Evolutionary conservation across 1,139 yeast species (phyloP), one percentile per base, ranked within the genome.

Genomic region (Saccharomyces pastorianus): DNA sequence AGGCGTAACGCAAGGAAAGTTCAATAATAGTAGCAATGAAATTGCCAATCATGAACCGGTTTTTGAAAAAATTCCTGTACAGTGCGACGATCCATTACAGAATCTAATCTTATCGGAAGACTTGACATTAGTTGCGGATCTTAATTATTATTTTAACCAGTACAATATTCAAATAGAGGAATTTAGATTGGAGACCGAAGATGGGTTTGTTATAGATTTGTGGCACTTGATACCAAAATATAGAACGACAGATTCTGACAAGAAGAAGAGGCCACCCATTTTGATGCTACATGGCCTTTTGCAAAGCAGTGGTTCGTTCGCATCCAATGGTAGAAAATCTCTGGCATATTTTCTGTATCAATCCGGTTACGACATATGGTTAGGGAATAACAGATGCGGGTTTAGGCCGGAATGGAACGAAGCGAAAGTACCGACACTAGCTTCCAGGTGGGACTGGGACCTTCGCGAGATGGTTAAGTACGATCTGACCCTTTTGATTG

Each of bases 331-430:
- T 0, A 74, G 76, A 54, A 81, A 87, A 56, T 86, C 95, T 6
- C 67, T 93, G 52, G 95, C 95, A 0, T 83, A 82, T 60, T 78
- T 75, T 61, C 73, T 91, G 29, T 70, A 76, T 47, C 73, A 77
- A 26, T 55, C 59, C 32, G 96, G 96, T 0, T 89, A 78, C 66
- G 98, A 93, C 62, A 93, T 93, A 1, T 93, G 98, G 97, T 70
- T 93, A 53, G 98, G 97, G 0, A 90, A 91, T 66, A 91, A 91
- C 67, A 73, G 99, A 56, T 83, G 96, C 58, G 95, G 96, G 34
- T 88, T 90, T 67, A 75, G 78, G 46, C 86, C 95, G 0, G 73
- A 77, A 52, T 58, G 63, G 61, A 54, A 59, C 46, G 95, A 88
- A 68, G 64, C 71, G 1, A 61, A 57, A 56, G 74, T 68, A 72